phyloP scores from a whole-genome alignment of 805 yeast genomes.

The Myxozyma mucilagina region DNA sequence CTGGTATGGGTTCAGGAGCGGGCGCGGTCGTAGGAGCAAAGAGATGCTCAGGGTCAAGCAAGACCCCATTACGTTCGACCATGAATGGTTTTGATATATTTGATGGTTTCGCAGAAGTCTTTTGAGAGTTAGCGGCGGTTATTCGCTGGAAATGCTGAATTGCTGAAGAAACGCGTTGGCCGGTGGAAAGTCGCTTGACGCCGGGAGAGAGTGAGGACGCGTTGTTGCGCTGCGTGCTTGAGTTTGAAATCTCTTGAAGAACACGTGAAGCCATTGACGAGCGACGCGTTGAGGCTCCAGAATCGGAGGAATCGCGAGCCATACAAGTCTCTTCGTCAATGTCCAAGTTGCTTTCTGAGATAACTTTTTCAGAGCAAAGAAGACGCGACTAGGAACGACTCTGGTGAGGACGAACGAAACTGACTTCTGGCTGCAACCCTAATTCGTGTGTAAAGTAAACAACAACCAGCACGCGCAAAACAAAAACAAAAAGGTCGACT shows the following conservation, averaged over 20 bases:
- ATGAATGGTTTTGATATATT: conserved; percentile 9
- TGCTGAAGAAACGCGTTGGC: conserved; percentile 25
- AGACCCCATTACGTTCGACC: conserved; percentile 6
- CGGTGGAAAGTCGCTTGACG: conserved; percentile 6
- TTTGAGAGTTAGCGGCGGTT: not conserved
- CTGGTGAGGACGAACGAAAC: not conserved
- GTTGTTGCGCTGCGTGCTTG: conserved; percentile 1
- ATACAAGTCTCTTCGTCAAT: not conserved
- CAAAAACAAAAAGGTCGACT: not conserved
- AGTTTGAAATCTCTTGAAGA: conserved; percentile 19
- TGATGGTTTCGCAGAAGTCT: not conserved
- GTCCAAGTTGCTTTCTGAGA: not conserved
- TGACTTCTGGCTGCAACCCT: not conserved
- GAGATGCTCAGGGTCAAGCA: not conserved
- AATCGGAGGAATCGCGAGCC: not conserved
- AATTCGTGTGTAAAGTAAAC: not conserved
- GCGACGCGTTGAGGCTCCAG: conserved; percentile 5
- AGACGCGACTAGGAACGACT: not conserved
- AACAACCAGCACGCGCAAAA: not conserved
- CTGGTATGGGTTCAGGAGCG: not conserved
- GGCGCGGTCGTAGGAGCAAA: not conserved
- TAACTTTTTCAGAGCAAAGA: not conserved
- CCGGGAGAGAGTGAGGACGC: conserved; percentile 7
- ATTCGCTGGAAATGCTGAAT: conserved; percentile 24
- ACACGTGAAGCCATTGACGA: conserved; percentile 17